Base-by-base conservation (phyloP, 257 asterid species). In the Nicotiana paniculata region DNA sequence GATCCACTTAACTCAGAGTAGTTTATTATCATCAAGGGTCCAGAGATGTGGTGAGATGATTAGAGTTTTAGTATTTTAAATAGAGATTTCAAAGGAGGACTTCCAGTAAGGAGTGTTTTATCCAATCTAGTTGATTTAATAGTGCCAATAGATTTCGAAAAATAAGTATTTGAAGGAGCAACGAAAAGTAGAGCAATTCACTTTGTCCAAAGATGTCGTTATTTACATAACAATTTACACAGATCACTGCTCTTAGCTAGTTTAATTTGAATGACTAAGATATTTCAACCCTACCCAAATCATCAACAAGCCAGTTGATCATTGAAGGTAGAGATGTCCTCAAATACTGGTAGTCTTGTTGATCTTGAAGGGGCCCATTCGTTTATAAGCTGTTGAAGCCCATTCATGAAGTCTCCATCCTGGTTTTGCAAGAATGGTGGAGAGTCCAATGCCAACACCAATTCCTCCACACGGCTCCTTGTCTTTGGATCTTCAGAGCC, bases 311-410 rank as follows among this genome's bases (percentile, higher is more conserved):
- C 97, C 87, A 91, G 62, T 84, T 94, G 98, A 85, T 96, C 93
- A 76, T 94, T 92, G 65, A 85, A 84, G 70, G 90, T 88, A 26
- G 98, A 91, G 54, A 96, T 96, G 77, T 93, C 92, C 84, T 96
- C 97, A 51, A 96, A 96, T 63, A 94, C 89, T 0, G 98, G 99
- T 21, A 94, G 91, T 89, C 99, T 92, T 85, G 84, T 89, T 10
- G 99, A 86, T 68, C 94, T 89, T 0, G 89, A 64, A 10, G 94
- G 97, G 15, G 90, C 92, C 96, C 92, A 90, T 51, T 86, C 90
- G 62, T 81, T 89, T 82, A 91, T 85, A 54, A 88, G 80, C 35
- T 88, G 90, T 33, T 94, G 93, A 12, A 92, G 89, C 18, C 89
- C 94, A 66, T 85, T 89, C 0, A 87, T 86, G 68, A 91, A 94